Conservation (phyloP, 345 rosid species). For the Arabis hirsuta region DNA sequence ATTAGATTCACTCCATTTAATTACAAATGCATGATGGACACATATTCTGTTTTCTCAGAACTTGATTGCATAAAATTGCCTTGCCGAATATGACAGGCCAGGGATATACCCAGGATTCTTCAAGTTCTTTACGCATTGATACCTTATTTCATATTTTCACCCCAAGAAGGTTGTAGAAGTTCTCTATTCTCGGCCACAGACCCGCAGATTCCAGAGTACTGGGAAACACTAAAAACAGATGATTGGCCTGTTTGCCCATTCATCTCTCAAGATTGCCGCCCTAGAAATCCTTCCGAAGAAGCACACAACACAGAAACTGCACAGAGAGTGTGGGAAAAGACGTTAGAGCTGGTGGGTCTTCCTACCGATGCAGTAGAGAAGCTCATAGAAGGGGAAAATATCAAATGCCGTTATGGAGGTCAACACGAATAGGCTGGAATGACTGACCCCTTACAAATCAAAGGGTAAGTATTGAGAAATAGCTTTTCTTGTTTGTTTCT, state of each 20-base stretch:
- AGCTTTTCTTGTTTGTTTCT: background rate
- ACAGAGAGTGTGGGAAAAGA: constrained; percentile 82
- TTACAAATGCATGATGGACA: constrained; percentile 13
- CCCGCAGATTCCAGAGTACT: constrained; percentile 90
- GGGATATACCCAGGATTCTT: constrained; percentile 84
- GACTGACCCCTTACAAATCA: constrained; percentile 10
- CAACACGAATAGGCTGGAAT: constrained; percentile 35
- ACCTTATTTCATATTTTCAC: constrained; percentile 86
- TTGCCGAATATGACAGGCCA: constrained; percentile 60
- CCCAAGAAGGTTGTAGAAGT: constrained; percentile 96
- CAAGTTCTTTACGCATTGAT: constrained; percentile 80
- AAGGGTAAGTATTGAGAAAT: constrained; percentile 33
- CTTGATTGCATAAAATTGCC: constrained; percentile 11
- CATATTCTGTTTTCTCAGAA: constrained; percentile 23
- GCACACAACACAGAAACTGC: constrained; percentile 79
- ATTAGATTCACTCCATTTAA: constrained; percentile 17
- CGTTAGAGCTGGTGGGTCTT: constrained; percentile 81
- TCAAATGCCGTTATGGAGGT: constrained; percentile 55
- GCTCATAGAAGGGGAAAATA: constrained; percentile 73
- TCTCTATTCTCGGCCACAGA: constrained; percentile 91
- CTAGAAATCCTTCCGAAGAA: constrained; percentile 90
- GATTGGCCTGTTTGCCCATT: constrained; percentile 96
- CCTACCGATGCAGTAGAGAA: constrained; percentile 79
- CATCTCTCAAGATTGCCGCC: constrained; percentile 91
- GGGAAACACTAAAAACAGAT: constrained; percentile 76